A percentile compares a stretch with the other conserved stretches of the same genome.
Conservation (phyloP, 1,139 yeast species). For the Kodamaea sp. region DNA sequence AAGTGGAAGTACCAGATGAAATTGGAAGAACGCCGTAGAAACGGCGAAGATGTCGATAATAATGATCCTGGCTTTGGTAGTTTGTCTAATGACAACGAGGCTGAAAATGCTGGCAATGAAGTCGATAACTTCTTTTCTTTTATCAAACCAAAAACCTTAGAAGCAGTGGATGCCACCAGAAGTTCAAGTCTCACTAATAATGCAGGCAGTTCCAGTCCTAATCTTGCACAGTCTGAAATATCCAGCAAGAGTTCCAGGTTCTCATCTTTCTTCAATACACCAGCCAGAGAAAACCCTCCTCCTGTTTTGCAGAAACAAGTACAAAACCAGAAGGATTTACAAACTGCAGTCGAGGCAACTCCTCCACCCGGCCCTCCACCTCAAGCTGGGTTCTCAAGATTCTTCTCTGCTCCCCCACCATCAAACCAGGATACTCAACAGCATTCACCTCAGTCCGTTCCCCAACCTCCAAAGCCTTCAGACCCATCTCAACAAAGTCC, state of each 20-base stretch:
- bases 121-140: conserved; percentile 56
- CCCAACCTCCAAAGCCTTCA: conserved; percentile 8
- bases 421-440: neutral
- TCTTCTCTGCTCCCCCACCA: conserved; percentile 15
- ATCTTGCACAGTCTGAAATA: conserved; percentile 13
- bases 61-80: conserved; percentile 3
- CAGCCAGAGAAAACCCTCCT: conserved; percentile 13
- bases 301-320: conserved; percentile 4
- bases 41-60: conserved; percentile 36
- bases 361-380: too few species aligned
- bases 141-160: conserved; percentile 30
- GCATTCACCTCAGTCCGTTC: neutral
- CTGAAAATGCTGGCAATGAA: conserved; percentile 39
- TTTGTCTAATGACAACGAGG: conserved; percentile 9
- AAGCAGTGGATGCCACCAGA: conserved; percentile 3
- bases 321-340: neutral
- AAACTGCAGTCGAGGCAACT: neutral
- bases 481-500: conserved; percentile 5
- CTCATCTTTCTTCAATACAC: conserved; percentile 44
- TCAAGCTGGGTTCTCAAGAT: conserved; percentile 18
- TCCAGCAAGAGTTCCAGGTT: conserved; percentile 43
- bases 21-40: conserved; percentile 53
- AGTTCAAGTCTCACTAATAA: conserved; percentile 1
- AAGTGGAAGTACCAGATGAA: conserved; percentile 67
- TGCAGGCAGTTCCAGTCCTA: conserved; percentile 12